A percentile compares a stretch with the other conserved stretches of the same genome.
These are phyloP conservation scores for Ballota nigra DNA, from an alignment of 257 asterid species.

Conservation along the genomic window DNA sequence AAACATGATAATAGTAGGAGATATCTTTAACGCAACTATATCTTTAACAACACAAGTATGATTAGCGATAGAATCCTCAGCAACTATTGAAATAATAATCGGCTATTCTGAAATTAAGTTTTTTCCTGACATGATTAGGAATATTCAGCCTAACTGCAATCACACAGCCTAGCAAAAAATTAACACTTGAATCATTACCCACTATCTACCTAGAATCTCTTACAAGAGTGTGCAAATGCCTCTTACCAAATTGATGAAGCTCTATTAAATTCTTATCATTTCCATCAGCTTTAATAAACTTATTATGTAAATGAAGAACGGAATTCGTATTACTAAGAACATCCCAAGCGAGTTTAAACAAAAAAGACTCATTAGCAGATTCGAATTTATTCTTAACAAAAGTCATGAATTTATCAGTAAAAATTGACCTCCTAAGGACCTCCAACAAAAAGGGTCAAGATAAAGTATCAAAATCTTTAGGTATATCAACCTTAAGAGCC, in stretches of 20 bases:
- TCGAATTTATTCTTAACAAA: no score
- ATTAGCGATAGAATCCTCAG: background rate
- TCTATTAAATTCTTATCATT: background rate
- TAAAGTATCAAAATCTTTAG: background rate
- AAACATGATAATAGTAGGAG: background rate
- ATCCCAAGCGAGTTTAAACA: background rate
- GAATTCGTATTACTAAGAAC: background rate
- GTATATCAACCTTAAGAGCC: background rate
- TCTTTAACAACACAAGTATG: no score
- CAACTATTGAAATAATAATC: background rate
- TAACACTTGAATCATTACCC: background rate
- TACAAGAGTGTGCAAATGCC: no score
- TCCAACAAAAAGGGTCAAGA: background rate
- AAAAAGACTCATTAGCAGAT: background rate
- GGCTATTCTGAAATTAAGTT: background rate
- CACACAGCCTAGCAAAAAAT: background rate
- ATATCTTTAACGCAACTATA: background rate
- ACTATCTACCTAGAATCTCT: no score
- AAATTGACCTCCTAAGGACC: background rate
- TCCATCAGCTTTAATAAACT: background rate
- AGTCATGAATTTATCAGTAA: background rate
- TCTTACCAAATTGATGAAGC: background rate
- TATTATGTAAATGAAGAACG: background rate
- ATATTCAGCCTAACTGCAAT: background rate
- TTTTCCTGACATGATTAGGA: no score